phyloP scores from a whole-genome alignment of 129 eudicot genomes.

The Saussurea involucrata region DNA sequence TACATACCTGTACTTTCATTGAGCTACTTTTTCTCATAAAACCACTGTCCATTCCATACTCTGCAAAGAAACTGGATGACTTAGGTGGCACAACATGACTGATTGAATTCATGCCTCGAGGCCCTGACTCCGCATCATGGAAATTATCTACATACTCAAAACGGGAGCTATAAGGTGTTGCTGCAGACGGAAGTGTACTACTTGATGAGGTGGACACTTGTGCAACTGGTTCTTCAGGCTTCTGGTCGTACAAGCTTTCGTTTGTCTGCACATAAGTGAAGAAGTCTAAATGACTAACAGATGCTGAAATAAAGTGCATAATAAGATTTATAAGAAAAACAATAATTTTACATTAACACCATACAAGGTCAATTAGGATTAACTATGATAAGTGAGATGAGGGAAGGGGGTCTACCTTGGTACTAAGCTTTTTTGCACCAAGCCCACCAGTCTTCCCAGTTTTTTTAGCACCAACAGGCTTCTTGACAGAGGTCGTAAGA shows the following conservation, averaged over 20 bases:
- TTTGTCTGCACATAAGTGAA: constrained; percentile 44
- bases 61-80: constrained; percentile 69
- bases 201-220: constrained; percentile 57
- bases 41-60: constrained; percentile 81
- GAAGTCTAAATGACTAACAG: neutral
- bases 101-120: constrained; percentile 50
- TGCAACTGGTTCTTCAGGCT: constrained; percentile 75
- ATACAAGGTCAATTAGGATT: neutral
- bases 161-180: constrained; percentile 55
- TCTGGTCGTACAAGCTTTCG: constrained; percentile 83
- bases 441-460: constrained; percentile 75
- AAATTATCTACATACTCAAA: constrained; percentile 69
- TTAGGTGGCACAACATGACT: constrained; percentile 74
- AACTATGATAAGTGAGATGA: neutral
- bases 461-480: constrained; percentile 71
- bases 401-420: constrained; percentile 40
- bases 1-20: constrained; percentile 51
- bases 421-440: constrained; percentile 79
- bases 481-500: constrained; percentile 42
- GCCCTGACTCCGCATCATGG: constrained; percentile 45
- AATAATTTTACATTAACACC: neutral
- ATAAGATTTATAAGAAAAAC: neutral
- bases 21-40: constrained; percentile 53
- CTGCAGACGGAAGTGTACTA: constrained; percentile 30
- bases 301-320: neutral